A percentile compares a stretch with the other conserved stretches of the same genome.
Evolutionary conservation across 305 asterid genomes (phyloP).

Genomic region (Ilex paraguariensis): DNA sequence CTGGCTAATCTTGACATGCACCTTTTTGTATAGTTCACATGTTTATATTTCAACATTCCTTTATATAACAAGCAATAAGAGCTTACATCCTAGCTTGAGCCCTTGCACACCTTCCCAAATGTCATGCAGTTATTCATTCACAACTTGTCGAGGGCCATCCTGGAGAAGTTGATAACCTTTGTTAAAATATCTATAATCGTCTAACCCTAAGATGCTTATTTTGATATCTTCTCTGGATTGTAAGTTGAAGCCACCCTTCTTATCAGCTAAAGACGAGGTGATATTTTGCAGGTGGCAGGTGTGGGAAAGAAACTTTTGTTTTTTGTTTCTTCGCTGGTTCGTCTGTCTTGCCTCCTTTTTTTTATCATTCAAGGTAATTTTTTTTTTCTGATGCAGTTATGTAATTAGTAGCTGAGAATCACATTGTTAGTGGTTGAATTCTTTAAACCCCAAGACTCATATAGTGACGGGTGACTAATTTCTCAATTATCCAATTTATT

Average conservation of each 20-base stretch:
- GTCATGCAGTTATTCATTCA: too few species aligned
- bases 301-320: conserved; percentile 48
- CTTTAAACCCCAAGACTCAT: too few species aligned
- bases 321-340: conserved; percentile 40
- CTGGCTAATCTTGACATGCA: too few species aligned
- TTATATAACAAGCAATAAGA: too few species aligned
- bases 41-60: too few species aligned
- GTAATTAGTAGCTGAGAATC: neutral
- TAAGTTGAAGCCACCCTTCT: neutral
- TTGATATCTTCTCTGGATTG: neutral
- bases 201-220: neutral
- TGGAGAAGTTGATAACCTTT: too few species aligned
- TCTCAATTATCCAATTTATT: neutral
- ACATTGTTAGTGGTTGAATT: too few species aligned
- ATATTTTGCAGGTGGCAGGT: conserved; percentile 63
- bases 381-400: conserved; percentile 1
- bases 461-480: neutral
- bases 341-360: conserved; percentile 42
- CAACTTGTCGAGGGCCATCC: too few species aligned
- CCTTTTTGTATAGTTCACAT: too few species aligned
- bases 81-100: too few species aligned
- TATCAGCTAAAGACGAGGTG: conserved; percentile 22
- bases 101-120: too few species aligned
- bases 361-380: conserved; percentile 68
- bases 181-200: neutral